Base-by-base conservation (phyloP, 176 grass and related monocot genomes). In the Luzula sylvatica region DNA sequence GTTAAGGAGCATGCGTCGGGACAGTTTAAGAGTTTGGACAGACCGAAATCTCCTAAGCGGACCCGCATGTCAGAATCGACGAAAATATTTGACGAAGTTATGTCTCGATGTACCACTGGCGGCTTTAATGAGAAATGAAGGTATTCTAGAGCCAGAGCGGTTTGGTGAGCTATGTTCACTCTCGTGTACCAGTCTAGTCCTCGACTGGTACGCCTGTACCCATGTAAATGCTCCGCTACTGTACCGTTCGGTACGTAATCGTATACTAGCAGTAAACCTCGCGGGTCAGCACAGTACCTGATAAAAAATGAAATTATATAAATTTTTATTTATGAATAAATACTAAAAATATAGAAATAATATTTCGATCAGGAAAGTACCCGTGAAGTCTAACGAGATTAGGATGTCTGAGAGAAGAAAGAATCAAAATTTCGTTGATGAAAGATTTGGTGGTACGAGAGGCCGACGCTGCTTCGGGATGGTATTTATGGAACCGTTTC, bases 161-260 rank as follows among this genome's bases (percentile, higher is more conserved):
- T 98, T 76, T 98, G 85, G 29, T 72, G 64, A 11, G 92, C 92
- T 51, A 98, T 78, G 78, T 79, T 75, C 51, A 98, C 44, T 61
- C 92, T 84, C 5, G 68, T 41, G 25, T 59, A 20, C 92, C 92
- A 98, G 5, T 77, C 47, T 32, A 96, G 66, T 44, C 73, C 12
- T 16, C 2, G n/a, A 23, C 15, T 23, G 20, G 19, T 68, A 25
- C 23, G 9, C 5, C 48, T 46, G 26, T 18, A 52, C 61, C 78
- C 67, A 56, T 96, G 92, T 55, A 96, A 77, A 70, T 96, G 92
- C 68, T 98, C 71, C 7, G 85, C 83, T 68, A 98, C 71, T 55
- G 92, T 90, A 53, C 92, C 92, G 71, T 98, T 98, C 21, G 85
- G 85, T 53, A 90, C 81, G 68, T 86, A 98, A 55, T 90, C 92